A percentile compares a stretch with the other conserved stretches of the same genome.
Evolutionary conservation across 495 filamentous ascomycete genomes (phyloP).

Genomic region (Viridothelium virens): DNA sequence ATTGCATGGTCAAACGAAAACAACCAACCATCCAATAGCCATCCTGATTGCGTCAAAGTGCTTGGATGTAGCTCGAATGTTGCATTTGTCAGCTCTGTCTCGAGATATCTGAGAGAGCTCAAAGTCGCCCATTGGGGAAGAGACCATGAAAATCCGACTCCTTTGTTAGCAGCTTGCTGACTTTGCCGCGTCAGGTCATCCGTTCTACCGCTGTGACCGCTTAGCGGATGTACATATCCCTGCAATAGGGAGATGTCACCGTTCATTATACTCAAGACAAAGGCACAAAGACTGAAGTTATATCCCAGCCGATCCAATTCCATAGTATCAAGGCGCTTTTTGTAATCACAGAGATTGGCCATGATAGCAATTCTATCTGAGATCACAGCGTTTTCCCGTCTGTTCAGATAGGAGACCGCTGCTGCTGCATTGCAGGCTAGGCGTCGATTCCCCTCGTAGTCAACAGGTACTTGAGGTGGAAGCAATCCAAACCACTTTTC

Average conservation of each 20-base stretch:
- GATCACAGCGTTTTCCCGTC: not conserved
- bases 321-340: not conserved
- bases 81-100: constrained; percentile 3
- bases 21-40: not conserved
- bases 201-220: not conserved
- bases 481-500: constrained; percentile 7
- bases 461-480: constrained; percentile 2
- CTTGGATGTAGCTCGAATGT: not conserved
- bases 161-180: not conserved
- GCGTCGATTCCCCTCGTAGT: not conserved
- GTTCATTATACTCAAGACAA: constrained; percentile 5
- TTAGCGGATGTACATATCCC: constrained; percentile 4
- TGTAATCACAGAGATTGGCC: not conserved
- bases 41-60: constrained; percentile 4
- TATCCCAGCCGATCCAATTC: constrained; percentile 6
- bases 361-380: not conserved
- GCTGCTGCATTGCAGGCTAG: not conserved
- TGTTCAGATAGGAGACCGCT: not conserved
- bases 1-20: not conserved
- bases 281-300: not conserved
- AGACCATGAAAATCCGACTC: not conserved
- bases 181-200: not conserved
- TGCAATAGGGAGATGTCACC: not conserved
- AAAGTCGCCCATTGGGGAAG: not conserved
- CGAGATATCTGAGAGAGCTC: not conserved